A percentile compares a stretch with the other conserved stretches of the same genome.
phyloP scores from a whole-genome alignment of 306 rosid genomes.

The Albizia julibrissin region DNA sequence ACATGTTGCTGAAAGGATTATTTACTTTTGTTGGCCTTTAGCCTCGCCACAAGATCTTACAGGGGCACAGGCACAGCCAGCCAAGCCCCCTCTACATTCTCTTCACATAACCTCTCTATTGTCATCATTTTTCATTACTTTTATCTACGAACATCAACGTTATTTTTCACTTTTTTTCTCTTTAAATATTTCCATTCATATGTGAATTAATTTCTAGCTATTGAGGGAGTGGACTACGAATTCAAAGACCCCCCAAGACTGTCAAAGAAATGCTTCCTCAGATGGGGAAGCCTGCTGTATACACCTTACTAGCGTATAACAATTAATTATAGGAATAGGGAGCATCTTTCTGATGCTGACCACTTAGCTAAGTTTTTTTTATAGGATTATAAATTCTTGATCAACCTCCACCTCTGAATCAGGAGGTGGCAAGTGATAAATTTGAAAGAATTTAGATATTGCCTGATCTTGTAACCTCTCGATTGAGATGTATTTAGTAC shows the following conservation, averaged over 20 bases:
- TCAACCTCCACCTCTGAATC: too few species aligned
- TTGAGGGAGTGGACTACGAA: neutral
- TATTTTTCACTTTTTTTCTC: neutral
- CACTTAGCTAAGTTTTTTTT: too few species aligned
- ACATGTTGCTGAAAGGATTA: neutral
- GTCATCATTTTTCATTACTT: neutral
- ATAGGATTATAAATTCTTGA: too few species aligned
- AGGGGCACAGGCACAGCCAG: neutral
- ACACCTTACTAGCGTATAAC: too few species aligned
- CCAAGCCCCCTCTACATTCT: neutral
- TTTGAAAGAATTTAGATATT: too few species aligned
- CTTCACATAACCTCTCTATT: neutral
- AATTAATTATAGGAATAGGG: too few species aligned
- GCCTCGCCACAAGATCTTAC: conserved; percentile 19
- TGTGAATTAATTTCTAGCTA: neutral
- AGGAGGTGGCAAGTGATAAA: too few species aligned
- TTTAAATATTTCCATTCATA: neutral
- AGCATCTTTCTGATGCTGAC: too few species aligned
- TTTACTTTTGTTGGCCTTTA: neutral
- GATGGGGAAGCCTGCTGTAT: neutral
- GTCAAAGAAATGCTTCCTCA: neutral
- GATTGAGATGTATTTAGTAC: too few species aligned
- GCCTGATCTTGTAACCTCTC: too few species aligned
- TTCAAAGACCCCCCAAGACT: neutral
- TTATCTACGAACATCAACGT: neutral